Evolutionary conservation across 148 eudicot species (phyloP).

Genomic region (Persicaria maculosa): DNA sequence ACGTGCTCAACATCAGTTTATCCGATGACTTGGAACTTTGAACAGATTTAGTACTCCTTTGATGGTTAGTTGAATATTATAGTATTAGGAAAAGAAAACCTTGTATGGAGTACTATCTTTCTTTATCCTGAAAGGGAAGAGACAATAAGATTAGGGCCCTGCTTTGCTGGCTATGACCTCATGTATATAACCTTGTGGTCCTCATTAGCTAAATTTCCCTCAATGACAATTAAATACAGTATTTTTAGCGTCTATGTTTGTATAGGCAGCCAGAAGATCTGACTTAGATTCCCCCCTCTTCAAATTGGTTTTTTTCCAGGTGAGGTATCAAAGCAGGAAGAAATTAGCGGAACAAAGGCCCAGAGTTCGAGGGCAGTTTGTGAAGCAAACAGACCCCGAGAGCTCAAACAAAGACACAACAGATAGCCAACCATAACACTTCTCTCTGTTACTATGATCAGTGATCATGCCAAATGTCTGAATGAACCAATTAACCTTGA

Average conservation of each 20-base stretch:
- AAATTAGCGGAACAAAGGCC: conserved; percentile 36
- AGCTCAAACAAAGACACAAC: conserved; percentile 18
- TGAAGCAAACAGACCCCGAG: conserved; percentile 21
- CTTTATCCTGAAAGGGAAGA: too few species aligned
- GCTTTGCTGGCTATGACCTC: too few species aligned
- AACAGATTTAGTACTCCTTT: too few species aligned
- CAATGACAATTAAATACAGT: too few species aligned
- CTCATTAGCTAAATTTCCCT: too few species aligned
- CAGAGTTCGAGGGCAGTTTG: conserved; percentile 33
- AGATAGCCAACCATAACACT: neutral
- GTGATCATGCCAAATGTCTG: neutral
- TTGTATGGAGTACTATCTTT: too few species aligned
- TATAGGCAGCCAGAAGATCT: neutral
- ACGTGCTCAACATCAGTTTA: neutral
- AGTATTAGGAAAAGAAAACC: too few species aligned
- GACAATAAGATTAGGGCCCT: too few species aligned
- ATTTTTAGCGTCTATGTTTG: neutral
- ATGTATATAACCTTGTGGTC: too few species aligned
- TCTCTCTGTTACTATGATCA: neutral
- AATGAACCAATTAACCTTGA: neutral
- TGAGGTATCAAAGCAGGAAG: conserved; percentile 34
- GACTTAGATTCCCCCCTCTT: neutral
- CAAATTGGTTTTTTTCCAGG: conserved; percentile 13
- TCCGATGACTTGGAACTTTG: too few species aligned
- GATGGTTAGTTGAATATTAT: too few species aligned